Conservation (phyloP, 2,329 filamentous ascomycete species). For the Nigrospora osmanthi region DNA sequence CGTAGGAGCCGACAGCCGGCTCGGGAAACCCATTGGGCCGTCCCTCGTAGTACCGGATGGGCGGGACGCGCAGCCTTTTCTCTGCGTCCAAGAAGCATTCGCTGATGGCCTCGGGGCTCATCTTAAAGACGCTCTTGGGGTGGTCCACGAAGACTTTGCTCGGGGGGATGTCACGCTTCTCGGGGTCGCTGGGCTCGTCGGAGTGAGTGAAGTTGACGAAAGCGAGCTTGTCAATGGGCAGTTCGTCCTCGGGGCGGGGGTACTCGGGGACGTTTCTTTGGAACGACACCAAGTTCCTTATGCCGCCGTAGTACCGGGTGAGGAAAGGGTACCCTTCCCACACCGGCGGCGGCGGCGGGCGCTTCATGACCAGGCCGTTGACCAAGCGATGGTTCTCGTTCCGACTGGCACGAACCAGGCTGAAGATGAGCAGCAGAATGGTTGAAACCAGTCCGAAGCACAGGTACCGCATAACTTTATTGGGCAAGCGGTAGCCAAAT, state of each 20-base stretch:
- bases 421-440: conserved; percentile 70
- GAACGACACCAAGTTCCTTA: conserved; percentile 61
- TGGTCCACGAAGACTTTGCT: conserved; percentile 46
- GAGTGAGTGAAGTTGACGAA: conserved; percentile 21
- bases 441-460: conserved; percentile 62
- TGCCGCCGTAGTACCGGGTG: conserved; percentile 81
- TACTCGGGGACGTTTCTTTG: conserved; percentile 73
- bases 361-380: conserved; percentile 35
- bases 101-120: conserved; percentile 43
- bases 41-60: conserved; percentile 66
- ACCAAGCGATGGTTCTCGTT: conserved; percentile 57
- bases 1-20: conserved; percentile 78
- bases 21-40: conserved; percentile 80
- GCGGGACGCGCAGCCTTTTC: conserved; percentile 58
- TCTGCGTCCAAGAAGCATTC: conserved; percentile 74
- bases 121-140: conserved; percentile 26
- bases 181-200: conserved; percentile 16
- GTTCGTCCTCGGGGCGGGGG: conserved; percentile 57
- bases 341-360: conserved; percentile 53
- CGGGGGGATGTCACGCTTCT: conserved; percentile 25
- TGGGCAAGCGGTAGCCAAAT: conserved; percentile 56
- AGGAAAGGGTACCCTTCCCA: conserved; percentile 87
- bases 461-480: conserved; percentile 69
- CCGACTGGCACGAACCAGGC: conserved; percentile 66
- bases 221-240: conserved; percentile 32